Base-by-base conservation (phyloP, 306 rosid species). In the Malus orientalis region DNA sequence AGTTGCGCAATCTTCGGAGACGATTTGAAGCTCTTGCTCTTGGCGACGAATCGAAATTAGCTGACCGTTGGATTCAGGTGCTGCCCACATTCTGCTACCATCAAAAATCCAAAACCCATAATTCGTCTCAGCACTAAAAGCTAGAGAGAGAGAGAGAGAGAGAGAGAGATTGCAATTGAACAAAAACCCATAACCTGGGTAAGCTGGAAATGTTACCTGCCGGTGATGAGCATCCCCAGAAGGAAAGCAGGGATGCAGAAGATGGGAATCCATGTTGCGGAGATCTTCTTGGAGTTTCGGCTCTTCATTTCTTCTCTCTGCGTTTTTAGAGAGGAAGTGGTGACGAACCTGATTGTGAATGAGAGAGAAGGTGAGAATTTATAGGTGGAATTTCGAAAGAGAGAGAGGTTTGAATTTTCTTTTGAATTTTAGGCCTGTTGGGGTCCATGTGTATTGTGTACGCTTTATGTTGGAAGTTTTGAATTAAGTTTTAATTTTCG, bases 191-290 rank as follows among this genome's bases (percentile, higher is more conserved):
- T 40, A 33, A 71, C 22, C 6, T 8, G 5, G 55, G 55, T 49
- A 15, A 42, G 29, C 22, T 3, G 19, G 6, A 29, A 61, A 73
- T 1, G 38, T 4, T 5, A 95, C 99, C 99, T 95, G 90, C 75
- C 78, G 25, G 96, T 88, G 89, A 92, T 78, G 85, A 95, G 90
- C 87, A 89, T 78, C 8, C 99, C 99, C 53, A 95, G 30, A 58
- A 92, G 49, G 89, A 95, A 95, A 13, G 90, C 89, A 60, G 85
- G 84, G 53, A 87, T 44, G 74, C 97, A 95, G 86, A 95, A 85
- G 78, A 95, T 81, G 38, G 99, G 97, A 82, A 95, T 62, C 99
- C 99, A 95, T 84, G 79, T 78, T 1, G 89, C 80, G 12, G 99
- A 89, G 81, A 95, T 84, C 89, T 88, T 95, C 66, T 81, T 22